phyloP scores from a whole-genome alignment of 306 rosid genomes.

The Inga oerstediana region DNA sequence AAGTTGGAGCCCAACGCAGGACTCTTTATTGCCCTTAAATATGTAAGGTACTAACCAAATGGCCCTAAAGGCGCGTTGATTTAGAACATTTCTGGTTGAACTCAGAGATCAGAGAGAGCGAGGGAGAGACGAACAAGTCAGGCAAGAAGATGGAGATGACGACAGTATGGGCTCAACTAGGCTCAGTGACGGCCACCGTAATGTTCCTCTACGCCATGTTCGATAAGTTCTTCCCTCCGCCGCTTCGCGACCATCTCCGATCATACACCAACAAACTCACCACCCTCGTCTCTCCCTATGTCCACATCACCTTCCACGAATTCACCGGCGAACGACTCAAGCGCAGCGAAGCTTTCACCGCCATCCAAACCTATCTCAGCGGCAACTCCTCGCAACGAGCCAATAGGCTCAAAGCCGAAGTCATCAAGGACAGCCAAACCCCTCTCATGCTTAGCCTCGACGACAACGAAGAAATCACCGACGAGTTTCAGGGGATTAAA shows the following conservation, averaged over 20 bases:
- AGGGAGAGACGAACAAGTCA: too few species aligned
- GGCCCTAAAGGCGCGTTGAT: background rate
- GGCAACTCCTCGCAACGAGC: constrained; percentile 31
- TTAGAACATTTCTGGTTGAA: background rate
- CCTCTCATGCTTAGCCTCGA: constrained; percentile 39
- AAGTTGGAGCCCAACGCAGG: background rate
- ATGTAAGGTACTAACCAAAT: background rate
- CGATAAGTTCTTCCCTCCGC: constrained; percentile 28
- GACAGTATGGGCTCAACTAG: background rate
- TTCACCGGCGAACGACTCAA: constrained; percentile 15
- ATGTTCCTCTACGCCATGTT: constrained; percentile 40
- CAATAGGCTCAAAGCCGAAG: constrained; percentile 20
- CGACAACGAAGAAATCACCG: constrained; percentile 46
- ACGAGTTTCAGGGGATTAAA: background rate
- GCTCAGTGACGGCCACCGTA: background rate
- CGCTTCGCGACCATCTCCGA: constrained; percentile 24
- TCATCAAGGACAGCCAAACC: constrained; percentile 40
- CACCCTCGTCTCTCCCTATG: background rate
- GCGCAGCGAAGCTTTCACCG: constrained; percentile 36
- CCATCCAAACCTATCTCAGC: constrained; percentile 42
- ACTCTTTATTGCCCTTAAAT: background rate
- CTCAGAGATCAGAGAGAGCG: background rate
- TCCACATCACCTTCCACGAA: constrained; percentile 37
- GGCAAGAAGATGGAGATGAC: background rate
- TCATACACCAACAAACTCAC: constrained; percentile 12